These are phyloP conservation scores for Pseudotsuga menziesii DNA, from an alignment of 75 land plant species.

Conservation along the genomic window DNA sequence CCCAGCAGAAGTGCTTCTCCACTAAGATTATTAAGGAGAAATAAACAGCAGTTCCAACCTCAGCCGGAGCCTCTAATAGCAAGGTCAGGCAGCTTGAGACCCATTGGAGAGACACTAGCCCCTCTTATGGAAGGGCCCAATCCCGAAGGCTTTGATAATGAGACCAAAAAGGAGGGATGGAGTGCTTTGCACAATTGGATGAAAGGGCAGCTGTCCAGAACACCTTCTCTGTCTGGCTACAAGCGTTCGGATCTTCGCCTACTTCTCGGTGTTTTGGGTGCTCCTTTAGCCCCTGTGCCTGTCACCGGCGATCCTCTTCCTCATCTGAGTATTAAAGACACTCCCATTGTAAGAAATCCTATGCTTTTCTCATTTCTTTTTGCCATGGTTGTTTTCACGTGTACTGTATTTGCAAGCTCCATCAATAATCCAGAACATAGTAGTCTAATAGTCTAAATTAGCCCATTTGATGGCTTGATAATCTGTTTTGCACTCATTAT, in stretches of 20 bases:
- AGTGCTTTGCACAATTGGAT: neutral
- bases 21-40: conserved; percentile 23
- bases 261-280: conserved; percentile 48
- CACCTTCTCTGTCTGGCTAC: conserved; percentile 10
- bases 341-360: conserved; percentile 20
- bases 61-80: conserved; percentile 15
- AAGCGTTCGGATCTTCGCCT: conserved; percentile 32
- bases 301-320: conserved; percentile 27
- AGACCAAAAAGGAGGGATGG: conserved; percentile 22
- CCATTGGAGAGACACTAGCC: conserved; percentile 35
- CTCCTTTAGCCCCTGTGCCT: conserved; percentile 44
- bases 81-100: conserved; percentile 48
- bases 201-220: neutral
- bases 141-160: conserved; percentile 23
- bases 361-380: neutral
- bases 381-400: neutral
- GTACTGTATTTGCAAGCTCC: neutral
- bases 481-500: neutral
- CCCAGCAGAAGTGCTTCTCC: conserved; percentile 35
- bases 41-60: conserved; percentile 6
- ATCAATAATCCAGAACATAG: neutral
- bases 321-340: conserved; percentile 33
- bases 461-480: neutral
- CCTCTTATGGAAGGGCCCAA: conserved; percentile 68
- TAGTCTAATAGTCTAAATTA: neutral